Conservation (phyloP, 202 grass and related monocot species). For the Panicum hallii region DNA sequence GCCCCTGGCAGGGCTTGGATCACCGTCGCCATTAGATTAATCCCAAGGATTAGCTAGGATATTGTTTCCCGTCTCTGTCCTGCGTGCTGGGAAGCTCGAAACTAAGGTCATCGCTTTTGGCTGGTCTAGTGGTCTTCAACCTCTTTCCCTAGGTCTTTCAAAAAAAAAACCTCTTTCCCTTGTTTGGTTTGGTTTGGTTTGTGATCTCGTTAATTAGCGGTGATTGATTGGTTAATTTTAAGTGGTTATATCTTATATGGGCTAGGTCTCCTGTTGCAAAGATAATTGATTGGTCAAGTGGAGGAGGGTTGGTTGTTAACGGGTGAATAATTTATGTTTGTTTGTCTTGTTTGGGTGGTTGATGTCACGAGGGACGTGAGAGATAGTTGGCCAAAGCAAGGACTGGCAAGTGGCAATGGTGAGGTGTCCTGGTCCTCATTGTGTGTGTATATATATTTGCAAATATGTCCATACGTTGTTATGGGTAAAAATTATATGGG, state of each 20-base stretch:
- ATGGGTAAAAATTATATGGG: too few relatives aligned
- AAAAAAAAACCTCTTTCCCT: too few relatives aligned
- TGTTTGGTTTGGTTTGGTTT: not conserved
- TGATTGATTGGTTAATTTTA: not conserved
- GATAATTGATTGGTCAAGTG: not conserved
- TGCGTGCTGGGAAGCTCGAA: not conserved
- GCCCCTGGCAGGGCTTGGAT: slow-evolving; percentile 14
- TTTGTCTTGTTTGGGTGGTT: not conserved
- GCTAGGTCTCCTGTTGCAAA: not conserved
- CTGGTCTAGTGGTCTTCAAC: not conserved
- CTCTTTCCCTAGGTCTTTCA: too few relatives aligned
- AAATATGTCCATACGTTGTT: too few relatives aligned
- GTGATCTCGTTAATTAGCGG: not conserved
- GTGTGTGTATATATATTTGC: not conserved
- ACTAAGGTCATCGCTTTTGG: slow-evolving; percentile 15
- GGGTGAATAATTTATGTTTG: not conserved
- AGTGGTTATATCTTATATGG: not conserved
- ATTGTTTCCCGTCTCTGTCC: slow-evolving; percentile 28
- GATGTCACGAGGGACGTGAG: not conserved
- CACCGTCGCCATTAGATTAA: slow-evolving; percentile 16
- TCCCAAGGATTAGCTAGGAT: slow-evolving; percentile 21
- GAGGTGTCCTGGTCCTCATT: not conserved
- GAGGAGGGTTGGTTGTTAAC: not conserved
- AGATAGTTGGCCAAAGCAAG: not conserved
- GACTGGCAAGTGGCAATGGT: not conserved